Base-by-base conservation (phyloP, 306 rosid species). In the Pterocarpus santalinus region DNA sequence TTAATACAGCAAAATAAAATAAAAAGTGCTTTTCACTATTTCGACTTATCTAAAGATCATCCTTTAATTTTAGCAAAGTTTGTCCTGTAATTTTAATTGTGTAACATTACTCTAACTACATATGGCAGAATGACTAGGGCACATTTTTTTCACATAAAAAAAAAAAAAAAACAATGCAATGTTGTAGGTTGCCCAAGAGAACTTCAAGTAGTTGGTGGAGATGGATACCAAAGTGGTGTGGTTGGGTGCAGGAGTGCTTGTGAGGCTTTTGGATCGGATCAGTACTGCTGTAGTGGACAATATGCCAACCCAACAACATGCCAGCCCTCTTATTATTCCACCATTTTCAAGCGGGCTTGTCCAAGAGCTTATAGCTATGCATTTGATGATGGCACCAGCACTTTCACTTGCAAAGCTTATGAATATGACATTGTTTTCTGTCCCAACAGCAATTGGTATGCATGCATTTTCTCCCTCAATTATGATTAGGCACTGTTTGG, bases 291-390 rank as follows among this genome's bases (percentile, higher is more conserved):
- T 75, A 94, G 95, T 62, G 97, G 98, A 17, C 68, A 87, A 86
- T 92, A 84, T 88, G 91, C 94, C 3, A 92, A 92, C 83, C 98
- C 98, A 61, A 89, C 87, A 0, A 92, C 91, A 51, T 94, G 98
- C 79, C 88, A 69, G 15, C 98, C 98, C 0, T 90, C 97, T 12
- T 87, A 72, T 36, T 94, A 94, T 73, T 92, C 98, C 0, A 69
- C 92, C 72, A 85, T 94, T 69, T 94, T 94, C 90, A 94, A 94
- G 86, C 69, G 61, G 65, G 98, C 98, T 66, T 94, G 98, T 84
- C 98, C 97, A 12, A 92, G 85, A 73, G 98, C 97, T 35, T 94
- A 94, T 65, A 94, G 98, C 80, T 94, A 91, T 73, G 97, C 98
- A 58, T 94, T 85, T 81, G 97, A 94, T 68, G 98, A 94, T 81